These are phyloP conservation scores for Tetrahymena borealis DNA, from an alignment of 73 alveolate genomes.

Conservation along the genomic window DNA sequence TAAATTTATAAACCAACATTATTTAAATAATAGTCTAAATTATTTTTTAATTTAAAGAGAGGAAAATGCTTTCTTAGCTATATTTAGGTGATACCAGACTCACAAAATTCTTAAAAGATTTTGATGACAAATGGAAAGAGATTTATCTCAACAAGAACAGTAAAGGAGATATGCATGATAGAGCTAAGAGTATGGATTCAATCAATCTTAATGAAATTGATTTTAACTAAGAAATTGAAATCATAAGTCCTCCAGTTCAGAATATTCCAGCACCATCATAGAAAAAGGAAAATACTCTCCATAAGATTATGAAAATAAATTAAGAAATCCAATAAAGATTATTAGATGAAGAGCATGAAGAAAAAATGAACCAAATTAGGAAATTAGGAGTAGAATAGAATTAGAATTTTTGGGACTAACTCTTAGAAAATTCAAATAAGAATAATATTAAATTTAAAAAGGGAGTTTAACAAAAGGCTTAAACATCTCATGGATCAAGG, in stretches of 20 bases:
- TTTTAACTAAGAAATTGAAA: not conserved
- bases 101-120: not conserved
- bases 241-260: slow-evolving; percentile 3
- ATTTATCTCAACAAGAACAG: slow-evolving; percentile 1
- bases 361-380: slow-evolving; percentile 15
- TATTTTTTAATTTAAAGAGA: not conserved
- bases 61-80: not conserved
- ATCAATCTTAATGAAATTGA: slow-evolving; percentile 4
- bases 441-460: not conserved
- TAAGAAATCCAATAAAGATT: slow-evolving; percentile 26
- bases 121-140: slow-evolving; percentile 6
- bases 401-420: slow-evolving; percentile 30
- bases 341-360: slow-evolving; percentile 25
- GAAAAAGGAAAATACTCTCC: slow-evolving; percentile 24
- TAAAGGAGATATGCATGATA: not conserved
- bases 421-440: not conserved
- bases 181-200: not conserved
- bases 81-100: not conserved
- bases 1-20: not conserved
- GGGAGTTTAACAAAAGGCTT: not conserved
- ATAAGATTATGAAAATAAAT: slow-evolving; percentile 30
- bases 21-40: not conserved
- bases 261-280: slow-evolving; percentile 4
- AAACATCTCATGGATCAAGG: not conserved
- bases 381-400: slow-evolving; percentile 31